Percentiles rank a stretch among this genome's conserved stretches.
These are phyloP conservation scores for Colletotrichum melonis DNA, from an alignment of 2,329 filamentous ascomycete genomes.

Conservation along the genomic window DNA sequence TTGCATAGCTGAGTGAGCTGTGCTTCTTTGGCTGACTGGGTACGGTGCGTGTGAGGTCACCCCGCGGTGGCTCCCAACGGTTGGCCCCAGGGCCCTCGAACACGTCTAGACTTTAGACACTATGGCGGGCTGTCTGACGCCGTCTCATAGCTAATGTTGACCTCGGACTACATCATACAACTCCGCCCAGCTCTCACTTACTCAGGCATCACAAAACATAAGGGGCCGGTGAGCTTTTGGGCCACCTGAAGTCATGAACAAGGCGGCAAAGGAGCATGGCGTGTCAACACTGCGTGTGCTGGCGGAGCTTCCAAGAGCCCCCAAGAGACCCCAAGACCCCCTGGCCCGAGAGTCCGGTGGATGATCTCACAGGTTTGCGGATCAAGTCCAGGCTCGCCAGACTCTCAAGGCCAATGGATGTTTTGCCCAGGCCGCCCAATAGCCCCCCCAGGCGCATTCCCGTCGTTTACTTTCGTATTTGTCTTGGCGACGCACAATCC, in stretches of 20 bases:
- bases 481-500: slow-evolving; percentile 18
- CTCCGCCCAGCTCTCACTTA: neutral
- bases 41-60: no score
- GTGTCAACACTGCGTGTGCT: neutral
- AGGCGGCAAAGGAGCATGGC: neutral
- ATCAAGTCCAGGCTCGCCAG: slow-evolving; percentile 24
- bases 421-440: slow-evolving; percentile 24
- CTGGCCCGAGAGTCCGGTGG: slow-evolving; percentile 10
- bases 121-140: neutral
- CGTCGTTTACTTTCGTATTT: slow-evolving; percentile 15
- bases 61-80: neutral
- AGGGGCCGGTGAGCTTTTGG: neutral
- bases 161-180: neutral
- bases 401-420: slow-evolving; percentile 25
- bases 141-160: slow-evolving; percentile 14
- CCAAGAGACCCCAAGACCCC: slow-evolving; percentile 16
- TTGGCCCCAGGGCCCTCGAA: neutral
- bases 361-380: slow-evolving; percentile 23
- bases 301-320: neutral
- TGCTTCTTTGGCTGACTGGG: no score
- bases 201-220: no score
- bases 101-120: neutral
- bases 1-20: no score
- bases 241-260: neutral
- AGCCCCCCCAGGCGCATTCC: slow-evolving; percentile 20